A percentile compares a stretch with the other conserved stretches of the same genome.
phyloP scores from a whole-genome alignment of 805 yeast genomes.

The Wickerhamomyces canadensis region DNA sequence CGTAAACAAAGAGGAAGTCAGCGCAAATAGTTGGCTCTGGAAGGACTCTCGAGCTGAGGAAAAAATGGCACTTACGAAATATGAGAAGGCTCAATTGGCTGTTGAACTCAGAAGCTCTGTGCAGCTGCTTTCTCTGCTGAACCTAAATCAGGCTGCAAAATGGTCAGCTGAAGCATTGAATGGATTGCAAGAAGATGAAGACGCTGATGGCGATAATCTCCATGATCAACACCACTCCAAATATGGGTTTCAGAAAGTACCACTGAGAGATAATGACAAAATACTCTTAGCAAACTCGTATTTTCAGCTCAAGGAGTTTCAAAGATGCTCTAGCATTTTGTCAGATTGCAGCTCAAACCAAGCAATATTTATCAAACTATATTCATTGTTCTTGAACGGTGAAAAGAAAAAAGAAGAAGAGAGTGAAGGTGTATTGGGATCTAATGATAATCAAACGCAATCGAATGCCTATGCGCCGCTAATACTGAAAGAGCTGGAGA shows the following conservation, averaged over 20 bases:
- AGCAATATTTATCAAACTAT: slow-evolving; percentile 58
- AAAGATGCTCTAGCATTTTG: slow-evolving; percentile 61
- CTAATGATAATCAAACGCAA: slow-evolving; percentile 26
- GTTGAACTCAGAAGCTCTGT: slow-evolving; percentile 35
- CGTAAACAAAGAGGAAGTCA: not conserved
- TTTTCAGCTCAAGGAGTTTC: slow-evolving; percentile 82
- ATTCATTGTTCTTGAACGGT: slow-evolving; percentile 67
- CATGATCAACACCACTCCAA: slow-evolving; percentile 1
- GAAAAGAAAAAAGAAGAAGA: slow-evolving; percentile 73
- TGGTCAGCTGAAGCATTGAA: slow-evolving; percentile 81
- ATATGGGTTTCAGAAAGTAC: slow-evolving; percentile 1
- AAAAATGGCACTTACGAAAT: not conserved
- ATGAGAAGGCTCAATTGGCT: slow-evolving; percentile 14
- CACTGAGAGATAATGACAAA: slow-evolving; percentile 34
- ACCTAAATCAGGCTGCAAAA: slow-evolving; percentile 66
- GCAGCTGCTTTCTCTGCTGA: slow-evolving; percentile 44
- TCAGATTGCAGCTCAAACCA: slow-evolving; percentile 44
- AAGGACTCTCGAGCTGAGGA: not conserved
- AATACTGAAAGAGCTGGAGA: slow-evolving; percentile 41
- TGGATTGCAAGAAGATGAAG: slow-evolving; percentile 39
- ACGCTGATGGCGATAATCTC: slow-evolving; percentile 20
- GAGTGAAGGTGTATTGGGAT: slow-evolving; percentile 57
- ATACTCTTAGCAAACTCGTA: slow-evolving; percentile 62
- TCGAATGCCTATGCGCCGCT: slow-evolving; percentile 26
- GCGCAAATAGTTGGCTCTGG: not conserved